Conservation (phyloP, 176 grass and related monocot genomes). For the Puccinellia tenuiflora region DNA sequence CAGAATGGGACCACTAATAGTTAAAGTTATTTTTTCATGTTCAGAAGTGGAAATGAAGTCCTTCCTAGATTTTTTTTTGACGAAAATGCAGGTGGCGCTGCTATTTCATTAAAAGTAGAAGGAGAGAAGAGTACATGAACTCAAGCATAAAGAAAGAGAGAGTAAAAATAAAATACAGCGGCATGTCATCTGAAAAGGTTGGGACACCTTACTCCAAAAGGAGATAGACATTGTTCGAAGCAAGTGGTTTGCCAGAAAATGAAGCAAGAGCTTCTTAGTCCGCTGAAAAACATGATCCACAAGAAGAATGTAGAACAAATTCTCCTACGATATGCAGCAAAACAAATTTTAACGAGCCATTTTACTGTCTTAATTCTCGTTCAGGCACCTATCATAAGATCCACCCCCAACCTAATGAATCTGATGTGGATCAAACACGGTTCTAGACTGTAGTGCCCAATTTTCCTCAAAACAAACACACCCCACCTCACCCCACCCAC, state of each 20-base stretch:
- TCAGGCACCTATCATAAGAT: slow-evolving; percentile 1
- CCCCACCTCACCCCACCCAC: no score
- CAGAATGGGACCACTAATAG: neutral
- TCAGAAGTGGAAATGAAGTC: neutral
- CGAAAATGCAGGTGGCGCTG: no score
- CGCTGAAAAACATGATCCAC: neutral
- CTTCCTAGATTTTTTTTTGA: no score
- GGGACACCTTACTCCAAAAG: neutral
- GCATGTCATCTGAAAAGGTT: neutral
- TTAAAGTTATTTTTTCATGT: neutral
- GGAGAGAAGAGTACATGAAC: no score
- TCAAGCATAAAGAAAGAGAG: no score
- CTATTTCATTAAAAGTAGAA: no score
- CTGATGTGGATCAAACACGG: neutral
- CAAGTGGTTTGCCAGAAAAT: neutral
- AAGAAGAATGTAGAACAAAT: neutral
- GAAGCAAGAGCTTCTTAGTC: neutral
- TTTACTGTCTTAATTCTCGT: neutral
- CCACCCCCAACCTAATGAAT: neutral
- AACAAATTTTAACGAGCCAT: neutral
- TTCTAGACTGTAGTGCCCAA: neutral
- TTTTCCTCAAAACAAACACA: no score
- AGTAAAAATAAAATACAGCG: no score
- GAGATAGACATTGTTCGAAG: neutral
- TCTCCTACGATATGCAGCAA: neutral